Evolutionary conservation across 1,284 basidiomycete species (phyloP), one percentile per base, ranked within the genome.

Genomic region (Ustilago trichophora): DNA sequence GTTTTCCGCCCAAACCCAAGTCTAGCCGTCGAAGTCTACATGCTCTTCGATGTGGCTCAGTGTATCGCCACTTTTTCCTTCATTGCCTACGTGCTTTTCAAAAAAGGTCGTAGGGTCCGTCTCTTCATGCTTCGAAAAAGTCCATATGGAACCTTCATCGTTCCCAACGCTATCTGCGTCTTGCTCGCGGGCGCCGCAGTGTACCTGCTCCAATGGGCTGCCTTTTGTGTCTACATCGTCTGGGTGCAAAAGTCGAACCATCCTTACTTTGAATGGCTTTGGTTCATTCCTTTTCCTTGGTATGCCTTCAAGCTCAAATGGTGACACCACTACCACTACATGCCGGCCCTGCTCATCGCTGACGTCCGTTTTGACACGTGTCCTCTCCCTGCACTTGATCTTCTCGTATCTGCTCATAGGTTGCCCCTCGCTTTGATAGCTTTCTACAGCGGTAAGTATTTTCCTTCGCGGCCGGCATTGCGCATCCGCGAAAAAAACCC

Each of bases 241-340:
- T 58, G 18, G 3, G 27, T 52, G 0, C 43, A 51, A 21, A 22
- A 29, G 21, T 33, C 18, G 4, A 9, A 42, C 11, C 25, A 9
- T 2, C 55, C 55, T 8, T 2, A 51, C 13, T 15, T 15, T 2
- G 43, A 55, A 0, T 63, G 59, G 59, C 31, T 56, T 1, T 63
- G 32, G 26, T 55, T 33, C 19, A 37, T 63, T 4, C 59, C 59
- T 5, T 8, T 36, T 3, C 59, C 52, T 32, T 63, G 59, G 58
- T 47, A 29, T n/a, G n/a, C n/a, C n/a, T n/a, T n/a, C n/a, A n/a
- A n/a, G n/a, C n/a, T n/a, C n/a, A n/a, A n/a, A n/a, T n/a, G n/a
- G n/a, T n/a, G n/a, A n/a, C n/a, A n/a, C n/a, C n/a, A n/a, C n/a
- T n/a, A n/a, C n/a, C n/a, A n/a, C n/a, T n/a, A n/a, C n/a, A n/a